Conservation (phyloP, 306 rosid genomes). For the Rosa multiflora region DNA sequence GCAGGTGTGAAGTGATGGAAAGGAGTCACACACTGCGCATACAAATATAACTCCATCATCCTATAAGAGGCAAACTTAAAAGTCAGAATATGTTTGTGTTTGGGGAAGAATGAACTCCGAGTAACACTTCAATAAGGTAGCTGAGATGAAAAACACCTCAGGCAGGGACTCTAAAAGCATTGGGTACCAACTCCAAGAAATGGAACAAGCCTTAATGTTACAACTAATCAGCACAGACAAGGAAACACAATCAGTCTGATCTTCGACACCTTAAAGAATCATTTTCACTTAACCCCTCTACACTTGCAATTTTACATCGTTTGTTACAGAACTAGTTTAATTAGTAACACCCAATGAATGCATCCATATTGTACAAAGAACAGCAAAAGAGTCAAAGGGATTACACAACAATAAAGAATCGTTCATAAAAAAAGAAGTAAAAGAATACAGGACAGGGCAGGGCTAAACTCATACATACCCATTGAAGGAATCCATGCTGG, state of each 20-base stretch:
- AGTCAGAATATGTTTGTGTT: neutral
- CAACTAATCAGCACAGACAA: neutral
- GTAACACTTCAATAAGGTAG: neutral
- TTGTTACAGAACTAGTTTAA: neutral
- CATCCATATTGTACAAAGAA: neutral
- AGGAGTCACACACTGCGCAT: constrained; percentile 73
- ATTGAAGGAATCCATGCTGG: neutral
- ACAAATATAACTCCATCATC: neutral
- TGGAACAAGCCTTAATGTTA: neutral
- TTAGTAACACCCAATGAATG: neutral
- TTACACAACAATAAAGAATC: neutral
- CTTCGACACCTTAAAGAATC: neutral
- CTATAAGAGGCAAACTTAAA: neutral
- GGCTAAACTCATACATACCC: neutral
- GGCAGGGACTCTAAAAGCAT: neutral
- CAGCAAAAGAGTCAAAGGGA: neutral
- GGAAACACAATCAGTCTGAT: neutral
- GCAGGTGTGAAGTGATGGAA: constrained; percentile 91
- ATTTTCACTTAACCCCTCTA: neutral
- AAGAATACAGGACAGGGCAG: neutral
- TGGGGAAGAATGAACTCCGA: neutral
- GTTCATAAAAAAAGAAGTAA: neutral
- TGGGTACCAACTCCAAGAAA: neutral
- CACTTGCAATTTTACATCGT: neutral
- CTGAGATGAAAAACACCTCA: neutral